Base-by-base conservation (phyloP, 257 asterid species). In the Primulina huaijiensis region DNA sequence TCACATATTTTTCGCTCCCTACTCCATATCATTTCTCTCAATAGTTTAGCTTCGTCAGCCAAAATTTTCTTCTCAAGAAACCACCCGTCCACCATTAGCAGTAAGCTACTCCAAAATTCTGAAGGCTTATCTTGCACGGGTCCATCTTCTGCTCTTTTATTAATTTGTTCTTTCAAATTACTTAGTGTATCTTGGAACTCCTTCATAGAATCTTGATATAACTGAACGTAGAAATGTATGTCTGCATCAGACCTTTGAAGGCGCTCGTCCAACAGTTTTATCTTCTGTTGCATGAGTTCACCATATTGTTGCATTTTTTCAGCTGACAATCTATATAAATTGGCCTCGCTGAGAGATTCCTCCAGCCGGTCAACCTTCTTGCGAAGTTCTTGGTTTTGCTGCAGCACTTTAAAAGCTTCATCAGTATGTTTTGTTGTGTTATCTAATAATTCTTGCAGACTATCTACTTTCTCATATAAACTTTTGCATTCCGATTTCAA, bases 11-110 rank as follows among this genome's bases (percentile, higher is more conserved):
- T 80, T 65, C 69, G 81, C 72, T 88, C 98, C 79, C 82, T 86
- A 64, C 80, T 82, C 97, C 96, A 86, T 60, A 82, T 80, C 92
- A 83, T 74, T 68, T 93, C 88, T 85, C 99, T 83, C 72, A 93
- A 74, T 74, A 80, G 33, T 73, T 75, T 78, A 16, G 87, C 96
- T 75, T 93, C 92, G 31, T 87, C 92, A 68, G 37, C 76, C 3
- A 85, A 76, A 67, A 90, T 82, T 85, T 93, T 93, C 80, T 88
- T 90, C 75, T 93, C 99, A 52, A 93, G 86, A 70, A 79, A 82
- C 99, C 99, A 93, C 63, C 96, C 96, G 76, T 93, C 99, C 68
- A 90, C 92, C 88, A 81, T 84, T 62, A 93, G 87, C 85, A 93
- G 75, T 77, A 93, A 80, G 58, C 72, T 75, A 79, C 97, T 90